Evolutionary conservation across 2,329 filamentous ascomycete species (phyloP).

Genomic region (Aspergillus floridensis): DNA sequence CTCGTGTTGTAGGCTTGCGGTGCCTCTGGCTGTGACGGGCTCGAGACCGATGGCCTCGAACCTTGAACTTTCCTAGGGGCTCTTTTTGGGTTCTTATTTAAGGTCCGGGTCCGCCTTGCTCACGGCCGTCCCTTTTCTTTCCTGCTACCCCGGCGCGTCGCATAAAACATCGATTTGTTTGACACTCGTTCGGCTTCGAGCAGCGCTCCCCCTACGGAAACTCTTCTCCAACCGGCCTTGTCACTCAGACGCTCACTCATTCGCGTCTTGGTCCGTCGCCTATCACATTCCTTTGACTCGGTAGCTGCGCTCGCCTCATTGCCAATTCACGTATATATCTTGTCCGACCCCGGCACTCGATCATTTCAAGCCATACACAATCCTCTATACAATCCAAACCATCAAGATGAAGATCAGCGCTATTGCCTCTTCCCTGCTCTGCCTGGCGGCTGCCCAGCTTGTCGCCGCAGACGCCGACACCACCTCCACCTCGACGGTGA

Average conservation of each 20-base stretch:
- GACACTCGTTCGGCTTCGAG: conserved; percentile 20
- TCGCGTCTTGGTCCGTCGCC: conserved; percentile 18
- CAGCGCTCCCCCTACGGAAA: conserved; percentile 23
- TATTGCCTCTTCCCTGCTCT: conserved; percentile 33
- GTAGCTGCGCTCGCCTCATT: background rate
- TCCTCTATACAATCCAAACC: background rate
- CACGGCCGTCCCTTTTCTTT: background rate
- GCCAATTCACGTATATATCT: conserved; percentile 1
- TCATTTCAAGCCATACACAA: background rate
- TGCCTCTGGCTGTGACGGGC: conserved; percentile 1
- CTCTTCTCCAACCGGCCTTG: conserved; percentile 5
- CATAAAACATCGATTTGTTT: conserved; percentile 14
- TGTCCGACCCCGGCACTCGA: background rate
- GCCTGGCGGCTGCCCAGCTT: conserved; percentile 34
- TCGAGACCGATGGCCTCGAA: background rate
- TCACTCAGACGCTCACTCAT: conserved; percentile 24
- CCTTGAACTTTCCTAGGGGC: background rate
- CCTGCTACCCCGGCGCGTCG: conserved; percentile 12
- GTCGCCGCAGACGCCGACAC: conserved; percentile 28
- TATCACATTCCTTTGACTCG: conserved; percentile 10
- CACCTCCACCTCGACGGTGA: conserved; percentile 28
- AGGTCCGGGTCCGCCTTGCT: conserved; percentile 6
- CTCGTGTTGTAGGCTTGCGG: conserved; percentile 7
- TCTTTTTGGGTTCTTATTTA: conserved; percentile 10
- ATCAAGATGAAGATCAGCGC: conserved; percentile 39